A percentile compares a stretch with the other conserved stretches of the same genome.
Evolutionary conservation across 192 early-diverging fungal species (phyloP).

Genomic region (Rhizophagus sp.): DNA sequence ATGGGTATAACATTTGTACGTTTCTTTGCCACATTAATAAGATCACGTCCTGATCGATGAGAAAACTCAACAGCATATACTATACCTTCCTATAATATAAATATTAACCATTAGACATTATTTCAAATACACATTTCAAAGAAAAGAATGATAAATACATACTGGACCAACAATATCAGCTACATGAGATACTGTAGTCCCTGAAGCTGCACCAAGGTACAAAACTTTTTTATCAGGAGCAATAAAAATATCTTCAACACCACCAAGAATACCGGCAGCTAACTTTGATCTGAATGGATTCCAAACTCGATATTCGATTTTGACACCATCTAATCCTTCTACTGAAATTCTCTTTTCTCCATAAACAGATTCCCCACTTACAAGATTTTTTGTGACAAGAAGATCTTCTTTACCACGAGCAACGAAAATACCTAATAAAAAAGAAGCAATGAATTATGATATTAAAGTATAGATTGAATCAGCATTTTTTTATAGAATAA

Average conservation of each 20-base stretch:
- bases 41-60: conserved; percentile 96
- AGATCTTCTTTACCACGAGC: conserved; percentile 99
- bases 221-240: conserved; percentile 95
- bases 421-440: conserved; percentile 77
- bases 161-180: conserved; percentile 95
- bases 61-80: conserved; percentile 99
- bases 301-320: conserved; percentile 99
- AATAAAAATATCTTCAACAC: conserved; percentile 95
- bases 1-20: conserved; percentile 99
- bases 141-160: conserved; percentile 30
- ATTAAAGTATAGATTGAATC: neutral
- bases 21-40: conserved; percentile 99
- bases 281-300: conserved; percentile 99
- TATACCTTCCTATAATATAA: conserved; percentile 68
- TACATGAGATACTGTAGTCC: conserved; percentile 95
- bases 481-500: neutral
- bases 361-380: conserved; percentile 95
- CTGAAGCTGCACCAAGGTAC: conserved; percentile 94
- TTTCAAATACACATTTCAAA: neutral
- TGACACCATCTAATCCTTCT: conserved; percentile 92
- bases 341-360: conserved; percentile 98
- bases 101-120: neutral
- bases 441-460: neutral
- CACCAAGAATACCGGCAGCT: conserved; percentile 95
- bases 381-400: conserved; percentile 97